Evolutionary conservation across 768 basidiomycete species (phyloP).

Genomic region (Mycena maculata): DNA sequence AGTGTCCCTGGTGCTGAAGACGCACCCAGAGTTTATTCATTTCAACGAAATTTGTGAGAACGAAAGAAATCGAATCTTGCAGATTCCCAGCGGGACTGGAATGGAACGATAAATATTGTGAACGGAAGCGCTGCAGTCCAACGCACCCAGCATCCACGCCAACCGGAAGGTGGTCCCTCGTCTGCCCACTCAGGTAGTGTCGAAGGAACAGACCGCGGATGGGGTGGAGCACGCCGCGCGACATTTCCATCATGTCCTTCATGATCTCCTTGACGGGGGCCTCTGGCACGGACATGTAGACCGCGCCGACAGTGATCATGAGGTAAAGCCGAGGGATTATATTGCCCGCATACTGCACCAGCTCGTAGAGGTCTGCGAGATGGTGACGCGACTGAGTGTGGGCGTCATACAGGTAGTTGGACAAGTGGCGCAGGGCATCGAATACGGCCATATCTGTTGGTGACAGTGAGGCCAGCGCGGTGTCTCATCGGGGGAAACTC

Average conservation of each 20-base stretch:
- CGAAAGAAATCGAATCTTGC: slow-evolving; percentile 95
- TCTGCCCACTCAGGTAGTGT: slow-evolving; percentile 97
- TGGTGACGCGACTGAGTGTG: slow-evolving; percentile 93
- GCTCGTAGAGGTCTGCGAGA: slow-evolving; percentile 97
- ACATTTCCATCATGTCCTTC: slow-evolving; percentile 99
- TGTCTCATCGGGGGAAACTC: slow-evolving; percentile 39
- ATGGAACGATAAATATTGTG: slow-evolving; percentile 8
- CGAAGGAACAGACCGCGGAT: slow-evolving; percentile 94
- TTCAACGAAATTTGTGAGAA: slow-evolving; percentile 98
- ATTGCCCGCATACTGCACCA: slow-evolving; percentile 99
- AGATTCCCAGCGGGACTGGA: slow-evolving; percentile 86
- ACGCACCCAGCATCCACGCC: slow-evolving; percentile 83
- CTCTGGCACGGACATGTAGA: slow-evolving; percentile 98
- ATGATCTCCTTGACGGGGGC: slow-evolving; percentile 99
- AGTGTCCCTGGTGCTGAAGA: slow-evolving; percentile 97
- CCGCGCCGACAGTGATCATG: slow-evolving; percentile 99
- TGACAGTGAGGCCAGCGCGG: neutral
- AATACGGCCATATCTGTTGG: slow-evolving; percentile 95
- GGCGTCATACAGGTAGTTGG: slow-evolving; percentile 96
- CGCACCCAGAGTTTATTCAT: slow-evolving; percentile 99
- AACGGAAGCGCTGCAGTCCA: too few species aligned
- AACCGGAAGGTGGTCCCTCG: slow-evolving; percentile 94
- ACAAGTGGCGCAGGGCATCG: slow-evolving; percentile 93
- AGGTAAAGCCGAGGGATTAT: slow-evolving; percentile 95
- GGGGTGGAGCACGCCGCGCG: slow-evolving; percentile 96